Conservation (phyloP, 371 early-diverging fungal genomes). For the Funneliformis caledonium region DNA sequence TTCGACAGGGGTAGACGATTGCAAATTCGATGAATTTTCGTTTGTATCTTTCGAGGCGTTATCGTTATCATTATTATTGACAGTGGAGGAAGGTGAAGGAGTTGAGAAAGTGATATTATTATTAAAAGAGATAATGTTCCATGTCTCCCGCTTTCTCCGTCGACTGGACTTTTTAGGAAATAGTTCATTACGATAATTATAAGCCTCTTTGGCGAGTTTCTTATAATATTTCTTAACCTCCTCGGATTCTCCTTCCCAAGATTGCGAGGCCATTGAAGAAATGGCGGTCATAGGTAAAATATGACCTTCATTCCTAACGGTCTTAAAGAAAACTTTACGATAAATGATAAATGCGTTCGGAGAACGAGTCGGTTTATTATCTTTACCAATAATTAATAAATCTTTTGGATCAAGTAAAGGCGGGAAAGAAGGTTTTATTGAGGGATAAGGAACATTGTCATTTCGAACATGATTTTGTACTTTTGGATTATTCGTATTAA, state of each 20-base stretch:
- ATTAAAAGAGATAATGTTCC: background rate
- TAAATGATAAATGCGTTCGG: conserved; percentile 30
- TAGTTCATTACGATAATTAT: background rate
- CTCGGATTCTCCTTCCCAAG: conserved; percentile 13
- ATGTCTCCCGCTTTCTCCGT: background rate
- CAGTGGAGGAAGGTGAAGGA: background rate
- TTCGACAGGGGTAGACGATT: too few species aligned
- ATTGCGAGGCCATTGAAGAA: conserved; percentile 20
- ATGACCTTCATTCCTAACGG: background rate
- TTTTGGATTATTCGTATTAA: too few species aligned
- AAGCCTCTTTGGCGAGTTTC: conserved; percentile 14
- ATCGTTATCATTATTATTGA: background rate
- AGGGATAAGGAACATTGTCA: conserved; percentile 5
- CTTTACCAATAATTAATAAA: conserved; percentile 7
- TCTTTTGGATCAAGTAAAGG: conserved; percentile 1
- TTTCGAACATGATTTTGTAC: background rate
- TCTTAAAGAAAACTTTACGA: conserved; percentile 3
- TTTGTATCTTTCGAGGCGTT: too few species aligned
- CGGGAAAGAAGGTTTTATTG: background rate
- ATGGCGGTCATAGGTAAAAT: conserved; percentile 14
- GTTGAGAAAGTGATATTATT: background rate
- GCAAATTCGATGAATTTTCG: too few species aligned
- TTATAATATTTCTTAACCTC: conserved; percentile 19
- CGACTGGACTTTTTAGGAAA: background rate
- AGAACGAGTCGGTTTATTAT: conserved; percentile 9